Evolutionary conservation across 2,329 filamentous ascomycete genomes (phyloP), one percentile per base, ranked within the genome.

Genomic region (Penicillium frequentans): DNA sequence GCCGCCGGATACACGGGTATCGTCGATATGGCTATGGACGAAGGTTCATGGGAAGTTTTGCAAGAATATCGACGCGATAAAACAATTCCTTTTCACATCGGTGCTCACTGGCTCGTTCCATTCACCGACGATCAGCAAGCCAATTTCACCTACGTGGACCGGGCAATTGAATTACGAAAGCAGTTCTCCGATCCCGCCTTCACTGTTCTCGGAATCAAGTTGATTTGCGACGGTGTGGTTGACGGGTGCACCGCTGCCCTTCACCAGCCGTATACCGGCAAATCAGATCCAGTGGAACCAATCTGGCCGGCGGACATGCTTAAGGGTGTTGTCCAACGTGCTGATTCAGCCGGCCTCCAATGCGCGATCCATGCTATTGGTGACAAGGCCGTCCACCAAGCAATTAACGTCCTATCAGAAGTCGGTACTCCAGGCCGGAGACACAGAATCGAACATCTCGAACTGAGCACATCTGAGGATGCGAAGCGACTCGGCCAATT

Each of bases 1-100:
- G 67, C 72, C 0, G 75, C 74, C 0, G 80, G 80, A 1, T 80
- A 79, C 54, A 82, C 80, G 0, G 79, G 79, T 2, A 68, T 80
- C 35, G 73, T 82, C 7, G 80, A 82, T 47, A 82, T 82, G 80
- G 80, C 79, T 21, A 82, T 81, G 78, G 79, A 82, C 52, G 79
- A 82, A 33, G 71, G 72, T 23, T 72, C 73, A 1, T 82, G 80
- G 80, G 75, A 75, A 44, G 72, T 78, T 0, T 63, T 82, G 23
- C 67, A 76, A 3, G 65, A 72, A 6, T 68, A 80, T 23, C 72
- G 70, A n/a, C 62, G 66, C n/a, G 64, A 72, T 1, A 72, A 73
- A 1, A 48, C 60, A 2, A 60, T 80, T 4, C 75, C 77, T 0
- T 68, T 82, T 29, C 74, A 79, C 7, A 68, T 82, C 14, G 79